These are phyloP conservation scores for Uronychia setigera DNA, from an alignment of 73 alveolate species.

Conservation along the genomic window DNA sequence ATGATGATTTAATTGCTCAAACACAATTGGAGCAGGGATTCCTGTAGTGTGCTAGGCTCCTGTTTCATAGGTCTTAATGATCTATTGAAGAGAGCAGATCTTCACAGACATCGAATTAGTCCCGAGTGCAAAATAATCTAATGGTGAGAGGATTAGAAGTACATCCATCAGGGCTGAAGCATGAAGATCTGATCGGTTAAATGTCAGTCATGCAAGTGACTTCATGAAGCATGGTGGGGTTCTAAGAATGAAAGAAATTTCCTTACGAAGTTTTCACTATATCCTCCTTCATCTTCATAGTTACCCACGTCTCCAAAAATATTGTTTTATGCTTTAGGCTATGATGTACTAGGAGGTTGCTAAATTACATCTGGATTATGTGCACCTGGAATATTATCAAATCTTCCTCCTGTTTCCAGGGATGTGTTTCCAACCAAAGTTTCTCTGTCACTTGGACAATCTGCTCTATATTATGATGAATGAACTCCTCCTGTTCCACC, in stretches of 20 bases:
- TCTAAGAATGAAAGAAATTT: neutral
- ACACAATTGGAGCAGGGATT: slow-evolving; percentile 60
- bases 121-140: slow-evolving; percentile 92
- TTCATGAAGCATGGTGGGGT: neutral
- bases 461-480: too few species aligned
- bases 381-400: too few species aligned
- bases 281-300: neutral
- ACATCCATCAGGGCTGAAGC: slow-evolving; percentile 91
- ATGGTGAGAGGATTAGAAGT: neutral
- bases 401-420: too few species aligned
- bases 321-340: too few species aligned
- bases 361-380: too few species aligned
- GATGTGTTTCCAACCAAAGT: too few species aligned
- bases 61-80: slow-evolving; percentile 12
- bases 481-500: too few species aligned
- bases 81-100: slow-evolving; percentile 83
- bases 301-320: too few species aligned
- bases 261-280: neutral
- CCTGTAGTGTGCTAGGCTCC: slow-evolving; percentile 26
- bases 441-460: too few species aligned
- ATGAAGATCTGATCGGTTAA: slow-evolving; percentile 94
- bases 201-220: slow-evolving; percentile 69
- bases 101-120: slow-evolving; percentile 94
- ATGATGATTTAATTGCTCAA: slow-evolving; percentile 94
- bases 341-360: too few species aligned